These are phyloP conservation scores for Lactuca sativa DNA, from an alignment of 129 eudicot genomes.

Conservation along the genomic window DNA sequence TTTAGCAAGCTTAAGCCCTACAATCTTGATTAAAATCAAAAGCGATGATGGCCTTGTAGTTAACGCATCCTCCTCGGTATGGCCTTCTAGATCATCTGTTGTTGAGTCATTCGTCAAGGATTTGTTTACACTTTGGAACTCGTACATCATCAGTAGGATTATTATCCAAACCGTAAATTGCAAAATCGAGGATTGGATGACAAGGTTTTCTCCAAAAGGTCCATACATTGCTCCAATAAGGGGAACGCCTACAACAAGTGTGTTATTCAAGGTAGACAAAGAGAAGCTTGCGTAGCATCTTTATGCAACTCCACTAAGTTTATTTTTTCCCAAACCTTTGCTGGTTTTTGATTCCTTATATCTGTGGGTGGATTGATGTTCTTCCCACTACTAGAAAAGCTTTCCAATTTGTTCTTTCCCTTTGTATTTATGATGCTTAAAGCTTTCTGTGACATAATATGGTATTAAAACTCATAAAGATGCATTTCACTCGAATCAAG, in stretches of 20 bases:
- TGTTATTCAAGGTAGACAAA: conserved; percentile 40
- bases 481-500: too few relatives aligned
- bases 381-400: not conserved
- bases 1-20: conserved; percentile 55
- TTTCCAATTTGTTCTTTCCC: not conserved
- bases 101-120: conserved; percentile 16
- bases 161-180: conserved; percentile 55
- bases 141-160: conserved; percentile 40
- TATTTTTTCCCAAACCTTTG: not conserved
- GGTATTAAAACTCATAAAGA: not conserved
- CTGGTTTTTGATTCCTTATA: not conserved
- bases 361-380: conserved; percentile 1
- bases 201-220: conserved; percentile 39
- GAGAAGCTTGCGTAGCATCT: conserved; percentile 40
- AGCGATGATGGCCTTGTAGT: conserved; percentile 35
- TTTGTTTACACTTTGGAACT: conserved; percentile 25
- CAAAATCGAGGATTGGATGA: conserved; percentile 45
- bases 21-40: conserved; percentile 45
- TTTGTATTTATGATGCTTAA: not conserved
- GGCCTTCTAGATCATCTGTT: conserved; percentile 43
- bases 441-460: not conserved
- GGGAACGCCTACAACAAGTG: conserved; percentile 67
- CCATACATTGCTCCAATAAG: conserved; percentile 65
- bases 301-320: not conserved
- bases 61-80: not conserved